Percentiles rank a stretch among this genome's conserved stretches.
Conservation (phyloP, 1,139 yeast genomes). For the Magnusiomyces ingens region DNA sequence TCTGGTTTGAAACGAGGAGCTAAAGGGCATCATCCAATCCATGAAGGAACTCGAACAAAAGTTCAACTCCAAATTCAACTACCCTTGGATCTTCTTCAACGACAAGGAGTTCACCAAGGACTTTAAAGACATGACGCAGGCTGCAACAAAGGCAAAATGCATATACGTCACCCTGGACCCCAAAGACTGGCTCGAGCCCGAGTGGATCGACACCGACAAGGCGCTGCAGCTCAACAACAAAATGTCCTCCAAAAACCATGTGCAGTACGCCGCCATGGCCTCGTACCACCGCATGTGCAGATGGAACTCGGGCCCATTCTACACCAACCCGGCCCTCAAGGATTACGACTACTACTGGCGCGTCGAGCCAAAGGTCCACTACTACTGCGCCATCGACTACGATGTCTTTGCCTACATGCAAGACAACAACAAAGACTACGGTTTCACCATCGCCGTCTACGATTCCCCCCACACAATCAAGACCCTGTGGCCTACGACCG, state of each 20-base stretch:
- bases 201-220: conserved; percentile 37
- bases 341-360: conserved; percentile 62
- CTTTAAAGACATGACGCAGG: conserved; percentile 39
- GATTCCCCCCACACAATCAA: conserved; percentile 56
- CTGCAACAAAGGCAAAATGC: conserved; percentile 12
- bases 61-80: conserved; percentile 62
- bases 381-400: conserved; percentile 55
- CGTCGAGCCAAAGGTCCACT: conserved; percentile 59
- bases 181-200: conserved; percentile 58
- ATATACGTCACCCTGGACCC: conserved; percentile 33
- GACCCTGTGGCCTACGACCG: conserved; percentile 43
- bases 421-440: conserved; percentile 36
- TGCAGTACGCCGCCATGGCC: conserved; percentile 51
- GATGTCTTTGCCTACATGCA: conserved; percentile 66
- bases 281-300: conserved; percentile 73
- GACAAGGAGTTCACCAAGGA: conserved; percentile 56
- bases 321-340: conserved; percentile 48
- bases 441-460: conserved; percentile 45
- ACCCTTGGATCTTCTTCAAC: conserved; percentile 76
- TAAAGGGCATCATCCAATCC: conserved; percentile 44
- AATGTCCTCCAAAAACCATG: conserved; percentile 40
- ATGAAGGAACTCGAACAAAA: conserved; percentile 52
- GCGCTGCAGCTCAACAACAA: conserved; percentile 34
- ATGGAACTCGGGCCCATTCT: conserved; percentile 54
- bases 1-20: conserved; percentile 61